phyloP scores from a whole-genome alignment of 148 eudicot species.

The Vaccinium vitisidaea region DNA sequence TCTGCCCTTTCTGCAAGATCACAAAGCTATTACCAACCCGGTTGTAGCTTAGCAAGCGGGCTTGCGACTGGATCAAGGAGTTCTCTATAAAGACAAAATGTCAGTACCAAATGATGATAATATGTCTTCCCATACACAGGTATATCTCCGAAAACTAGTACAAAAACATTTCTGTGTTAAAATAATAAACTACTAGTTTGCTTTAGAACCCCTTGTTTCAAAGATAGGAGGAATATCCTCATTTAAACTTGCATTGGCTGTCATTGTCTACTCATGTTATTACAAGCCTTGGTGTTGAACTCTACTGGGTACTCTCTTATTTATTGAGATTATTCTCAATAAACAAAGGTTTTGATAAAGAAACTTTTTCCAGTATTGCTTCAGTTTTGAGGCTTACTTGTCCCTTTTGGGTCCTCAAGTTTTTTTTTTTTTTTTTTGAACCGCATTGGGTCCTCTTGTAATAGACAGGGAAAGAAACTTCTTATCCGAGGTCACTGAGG shows the following conservation, averaged over 20 bases:
- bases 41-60: conserved; percentile 4
- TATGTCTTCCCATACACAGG: conserved; percentile 25
- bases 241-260: neutral
- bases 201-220: neutral
- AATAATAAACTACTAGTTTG: neutral
- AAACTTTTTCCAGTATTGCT: neutral
- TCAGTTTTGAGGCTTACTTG: neutral
- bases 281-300: neutral
- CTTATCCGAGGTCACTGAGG: neutral
- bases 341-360: neutral
- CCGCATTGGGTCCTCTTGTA: neutral
- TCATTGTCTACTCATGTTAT: neutral
- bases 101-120: conserved; percentile 25
- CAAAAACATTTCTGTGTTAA: neutral
- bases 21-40: neutral
- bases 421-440: neutral
- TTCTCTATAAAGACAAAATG: conserved; percentile 16
- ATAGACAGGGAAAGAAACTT: neutral
- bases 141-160: neutral
- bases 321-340: neutral
- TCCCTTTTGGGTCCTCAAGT: neutral
- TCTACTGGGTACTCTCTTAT: neutral
- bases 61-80: neutral
- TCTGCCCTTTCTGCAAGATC: neutral
- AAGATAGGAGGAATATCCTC: too few species aligned